Conservation (phyloP, 225 moss, liverwort and hornwort species). For the Rhytidiadelphus loreus region DNA sequence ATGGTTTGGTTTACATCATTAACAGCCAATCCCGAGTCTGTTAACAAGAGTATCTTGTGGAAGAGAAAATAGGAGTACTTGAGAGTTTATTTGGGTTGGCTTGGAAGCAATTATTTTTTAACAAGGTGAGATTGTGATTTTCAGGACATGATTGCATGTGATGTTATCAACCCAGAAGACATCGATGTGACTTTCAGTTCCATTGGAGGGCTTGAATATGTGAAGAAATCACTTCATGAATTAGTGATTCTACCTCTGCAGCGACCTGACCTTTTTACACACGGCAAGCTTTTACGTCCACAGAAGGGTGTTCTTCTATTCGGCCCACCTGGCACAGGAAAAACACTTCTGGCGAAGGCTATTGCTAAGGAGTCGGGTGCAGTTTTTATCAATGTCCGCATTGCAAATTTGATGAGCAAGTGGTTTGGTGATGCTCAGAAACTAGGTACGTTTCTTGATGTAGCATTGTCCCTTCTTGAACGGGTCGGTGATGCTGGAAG, state of each 20-base stretch:
- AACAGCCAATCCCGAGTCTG: background rate
- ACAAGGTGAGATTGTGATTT: background rate
- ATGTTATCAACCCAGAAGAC: slow-evolving; percentile 87
- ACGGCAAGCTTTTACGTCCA: slow-evolving; percentile 83
- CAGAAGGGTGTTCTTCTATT: slow-evolving; percentile 84
- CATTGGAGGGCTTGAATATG: slow-evolving; percentile 76
- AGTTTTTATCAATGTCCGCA: slow-evolving; percentile 84
- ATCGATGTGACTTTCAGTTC: slow-evolving; percentile 89
- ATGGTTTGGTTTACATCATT: background rate
- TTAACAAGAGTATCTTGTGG: background rate
- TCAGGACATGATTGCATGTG: slow-evolving; percentile 97
- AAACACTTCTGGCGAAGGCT: slow-evolving; percentile 82
- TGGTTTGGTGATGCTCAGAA: slow-evolving; percentile 98
- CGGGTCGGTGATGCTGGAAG: background rate
- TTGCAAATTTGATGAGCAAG: slow-evolving; percentile 92
- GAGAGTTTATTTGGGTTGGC: background rate
- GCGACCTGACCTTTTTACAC: slow-evolving; percentile 76
- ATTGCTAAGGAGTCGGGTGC: slow-evolving; percentile 92
- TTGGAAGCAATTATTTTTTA: background rate
- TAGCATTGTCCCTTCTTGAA: background rate
- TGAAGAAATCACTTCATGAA: slow-evolving; percentile 80
- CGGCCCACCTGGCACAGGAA: slow-evolving; percentile 89
- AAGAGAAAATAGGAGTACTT: background rate
- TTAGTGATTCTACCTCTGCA: slow-evolving; percentile 86
- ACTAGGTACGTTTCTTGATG: slow-evolving; percentile 35